Conservation (phyloP, 371 early-diverging fungal genomes). For the Mycotypha africana region DNA sequence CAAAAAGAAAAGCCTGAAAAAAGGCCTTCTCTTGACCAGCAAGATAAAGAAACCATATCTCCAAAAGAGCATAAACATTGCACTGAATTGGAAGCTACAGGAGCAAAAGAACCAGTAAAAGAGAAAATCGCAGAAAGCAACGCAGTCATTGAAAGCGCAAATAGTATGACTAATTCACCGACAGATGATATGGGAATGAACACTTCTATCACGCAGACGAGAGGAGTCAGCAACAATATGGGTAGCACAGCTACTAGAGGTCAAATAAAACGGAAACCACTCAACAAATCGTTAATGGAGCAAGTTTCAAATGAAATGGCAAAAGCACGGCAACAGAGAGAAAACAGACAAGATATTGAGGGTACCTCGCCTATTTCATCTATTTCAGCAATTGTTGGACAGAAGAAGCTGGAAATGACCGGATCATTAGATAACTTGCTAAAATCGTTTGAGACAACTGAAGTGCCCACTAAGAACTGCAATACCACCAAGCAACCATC, state of each 20-base stretch:
- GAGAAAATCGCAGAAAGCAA: background rate
- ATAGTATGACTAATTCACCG: too few species aligned
- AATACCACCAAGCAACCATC: too few species aligned
- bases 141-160: too few species aligned
- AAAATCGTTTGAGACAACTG: conserved; percentile 5
- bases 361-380: background rate
- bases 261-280: conserved; percentile 29
- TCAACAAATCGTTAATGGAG: conserved; percentile 19
- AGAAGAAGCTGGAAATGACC: conserved; percentile 5
- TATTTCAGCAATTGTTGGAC: background rate
- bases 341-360: background rate
- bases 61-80: background rate
- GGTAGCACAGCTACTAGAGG: conserved; percentile 18
- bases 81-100: background rate
- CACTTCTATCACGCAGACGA: background rate
- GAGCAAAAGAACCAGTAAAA: background rate
- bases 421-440: conserved; percentile 5
- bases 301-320: conserved; percentile 10
- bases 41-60: background rate
- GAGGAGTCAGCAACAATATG: conserved; percentile 10
- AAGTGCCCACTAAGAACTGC: too few species aligned
- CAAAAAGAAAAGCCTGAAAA: too few species aligned
- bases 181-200: too few species aligned
- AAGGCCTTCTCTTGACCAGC: too few species aligned
- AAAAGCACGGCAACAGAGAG: conserved; percentile 5